Percentiles rank a stretch among this genome's conserved stretches.
phyloP scores from a whole-genome alignment of 192 early-diverging fungal genomes.

The Backusella parvicylindrica region DNA sequence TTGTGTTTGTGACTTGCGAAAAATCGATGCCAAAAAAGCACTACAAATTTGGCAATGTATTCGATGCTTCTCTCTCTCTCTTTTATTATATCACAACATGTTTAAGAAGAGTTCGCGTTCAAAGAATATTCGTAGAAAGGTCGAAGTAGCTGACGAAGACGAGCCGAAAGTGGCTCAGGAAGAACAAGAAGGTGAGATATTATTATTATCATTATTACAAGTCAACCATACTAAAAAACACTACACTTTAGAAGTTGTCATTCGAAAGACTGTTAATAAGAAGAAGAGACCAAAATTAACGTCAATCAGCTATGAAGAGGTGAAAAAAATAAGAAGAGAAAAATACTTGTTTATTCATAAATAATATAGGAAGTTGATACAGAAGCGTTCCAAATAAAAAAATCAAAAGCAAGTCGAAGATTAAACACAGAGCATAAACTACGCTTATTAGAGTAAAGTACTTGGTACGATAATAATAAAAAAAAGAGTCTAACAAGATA shows the following conservation, averaged over 20 bases:
- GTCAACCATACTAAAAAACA: not conserved
- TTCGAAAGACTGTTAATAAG: conserved; percentile 20
- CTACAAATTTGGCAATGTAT: not conserved
- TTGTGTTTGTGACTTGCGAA: not conserved
- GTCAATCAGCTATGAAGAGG: conserved; percentile 25
- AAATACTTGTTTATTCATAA: not conserved
- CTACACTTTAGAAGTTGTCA: conserved; percentile 1
- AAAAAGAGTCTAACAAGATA: not conserved
- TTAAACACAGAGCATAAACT: conserved; percentile 19
- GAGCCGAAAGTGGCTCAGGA: not conserved
- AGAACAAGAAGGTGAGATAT: conserved; percentile 3
- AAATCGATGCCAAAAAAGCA: not conserved
- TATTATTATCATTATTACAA: not conserved
- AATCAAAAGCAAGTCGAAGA: conserved; percentile 38
- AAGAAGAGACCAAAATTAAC: conserved; percentile 20
- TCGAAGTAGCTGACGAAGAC: conserved; percentile 23
- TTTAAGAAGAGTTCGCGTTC: conserved; percentile 29
- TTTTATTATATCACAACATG: conserved; percentile 7
- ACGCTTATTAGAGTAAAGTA: conserved; percentile 18
- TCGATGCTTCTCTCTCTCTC: not conserved
- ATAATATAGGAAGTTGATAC: conserved; percentile 30
- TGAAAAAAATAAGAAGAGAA: not conserved
- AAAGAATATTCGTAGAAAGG: conserved; percentile 34
- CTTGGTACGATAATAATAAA: not conserved
- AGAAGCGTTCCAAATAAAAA: conserved; percentile 45